phyloP scores from a whole-genome alignment of 768 basidiomycete genomes.

The Sporobolomyces pararoseus region DNA sequence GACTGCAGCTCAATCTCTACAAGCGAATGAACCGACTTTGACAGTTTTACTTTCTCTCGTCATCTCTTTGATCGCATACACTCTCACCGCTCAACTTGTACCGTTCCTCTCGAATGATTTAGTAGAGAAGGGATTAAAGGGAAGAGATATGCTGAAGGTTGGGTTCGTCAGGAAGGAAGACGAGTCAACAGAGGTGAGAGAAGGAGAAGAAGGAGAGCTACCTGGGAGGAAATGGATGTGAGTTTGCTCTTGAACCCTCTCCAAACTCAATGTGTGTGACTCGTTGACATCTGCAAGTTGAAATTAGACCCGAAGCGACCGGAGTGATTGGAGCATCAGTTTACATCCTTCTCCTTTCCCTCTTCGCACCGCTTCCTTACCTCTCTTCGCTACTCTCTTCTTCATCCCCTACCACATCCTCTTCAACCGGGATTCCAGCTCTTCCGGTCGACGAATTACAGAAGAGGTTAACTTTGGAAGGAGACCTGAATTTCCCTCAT shows the following conservation, averaged over 20 bases:
- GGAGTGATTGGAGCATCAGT: constrained; percentile 85
- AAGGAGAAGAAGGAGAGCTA: constrained; percentile 53
- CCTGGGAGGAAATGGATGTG: constrained; percentile 13
- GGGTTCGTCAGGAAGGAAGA: constrained; percentile 56
- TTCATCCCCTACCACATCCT: background rate
- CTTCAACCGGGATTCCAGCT: background rate
- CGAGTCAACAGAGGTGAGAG: constrained; percentile 45
- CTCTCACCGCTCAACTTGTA: constrained; percentile 69
- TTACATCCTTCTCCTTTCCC: constrained; percentile 77
- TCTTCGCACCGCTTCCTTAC: constrained; percentile 95
- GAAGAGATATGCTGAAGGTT: constrained; percentile 78
- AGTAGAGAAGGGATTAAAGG: constrained; percentile 73
- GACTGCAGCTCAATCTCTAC: background rate
- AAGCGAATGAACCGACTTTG: constrained; percentile 25
- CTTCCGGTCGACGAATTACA: background rate
- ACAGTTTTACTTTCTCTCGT: constrained; percentile 31
- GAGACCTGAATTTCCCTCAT: constrained; percentile 50
- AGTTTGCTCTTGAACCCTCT: background rate
- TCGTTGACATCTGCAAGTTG: no score
- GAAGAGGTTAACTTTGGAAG: constrained; percentile 13
- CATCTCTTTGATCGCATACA: constrained; percentile 63
- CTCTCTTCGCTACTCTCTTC: constrained; percentile 55
- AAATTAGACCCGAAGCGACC: constrained; percentile 78
- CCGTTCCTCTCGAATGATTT: constrained; percentile 80
- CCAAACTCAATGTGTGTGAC: no score